Conservation (phyloP, 768 basidiomycete genomes). For the Tubosaeta sp. region DNA sequence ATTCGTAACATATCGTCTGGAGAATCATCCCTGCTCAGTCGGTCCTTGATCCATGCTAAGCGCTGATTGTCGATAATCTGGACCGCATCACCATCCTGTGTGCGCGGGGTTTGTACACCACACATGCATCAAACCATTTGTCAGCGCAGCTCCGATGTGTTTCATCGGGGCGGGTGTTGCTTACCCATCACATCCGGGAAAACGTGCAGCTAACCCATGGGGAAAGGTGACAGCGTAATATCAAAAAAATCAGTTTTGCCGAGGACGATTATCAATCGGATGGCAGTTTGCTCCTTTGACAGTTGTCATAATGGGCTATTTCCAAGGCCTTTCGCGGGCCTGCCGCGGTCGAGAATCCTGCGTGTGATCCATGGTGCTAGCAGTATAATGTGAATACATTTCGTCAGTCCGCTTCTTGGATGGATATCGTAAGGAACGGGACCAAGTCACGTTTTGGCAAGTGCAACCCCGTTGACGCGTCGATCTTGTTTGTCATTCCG, state of each 20-base stretch:
- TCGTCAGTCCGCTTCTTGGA: neutral
- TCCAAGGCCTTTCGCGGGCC: neutral
- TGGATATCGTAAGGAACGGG: neutral
- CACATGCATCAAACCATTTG: neutral
- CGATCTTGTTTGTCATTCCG: neutral
- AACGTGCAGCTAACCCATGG: neutral
- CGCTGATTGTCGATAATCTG: neutral
- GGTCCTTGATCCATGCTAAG: neutral
- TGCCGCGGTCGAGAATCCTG: neutral
- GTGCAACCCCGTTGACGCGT: neutral
- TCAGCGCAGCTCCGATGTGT: neutral
- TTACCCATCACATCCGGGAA: neutral
- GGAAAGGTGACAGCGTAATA: neutral
- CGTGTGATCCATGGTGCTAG: neutral
- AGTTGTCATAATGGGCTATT: neutral
- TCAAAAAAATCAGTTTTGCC: neutral
- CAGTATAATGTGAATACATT: too few species aligned
- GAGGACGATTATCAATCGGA: neutral
- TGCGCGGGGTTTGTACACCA: neutral
- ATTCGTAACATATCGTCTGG: conserved; percentile 5
- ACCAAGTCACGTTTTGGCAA: neutral
- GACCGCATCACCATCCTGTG: neutral
- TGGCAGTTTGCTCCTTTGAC: neutral
- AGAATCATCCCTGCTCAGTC: neutral
- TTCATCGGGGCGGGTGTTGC: neutral